Conservation (phyloP, 2,329 filamentous ascomycete genomes). For the Apiospora rasikravindrae region DNA sequence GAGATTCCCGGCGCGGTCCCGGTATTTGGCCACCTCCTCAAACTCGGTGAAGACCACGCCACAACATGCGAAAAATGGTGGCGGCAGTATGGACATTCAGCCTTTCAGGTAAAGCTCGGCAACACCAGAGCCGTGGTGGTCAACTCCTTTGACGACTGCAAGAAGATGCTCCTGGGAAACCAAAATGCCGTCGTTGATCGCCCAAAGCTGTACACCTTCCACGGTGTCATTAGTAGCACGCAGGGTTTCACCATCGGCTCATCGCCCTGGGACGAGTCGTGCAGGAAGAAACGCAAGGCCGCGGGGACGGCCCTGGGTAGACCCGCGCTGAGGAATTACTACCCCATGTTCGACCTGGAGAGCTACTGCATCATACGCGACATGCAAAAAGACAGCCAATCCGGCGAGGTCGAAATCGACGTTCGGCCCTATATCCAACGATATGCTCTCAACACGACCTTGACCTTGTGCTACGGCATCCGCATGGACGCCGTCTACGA, state of each 20-base stretch:
- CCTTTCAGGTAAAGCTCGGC: constrained; percentile 58
- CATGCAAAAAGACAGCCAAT: constrained; percentile 48
- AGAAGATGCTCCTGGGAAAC: constrained; percentile 54
- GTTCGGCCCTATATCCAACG: constrained; percentile 57
- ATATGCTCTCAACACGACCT: constrained; percentile 58
- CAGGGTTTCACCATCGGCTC: constrained; percentile 62
- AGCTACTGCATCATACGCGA: constrained; percentile 56
- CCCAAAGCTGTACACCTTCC: constrained; percentile 58
- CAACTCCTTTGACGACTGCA: constrained; percentile 58
- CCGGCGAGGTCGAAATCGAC: constrained; percentile 48
- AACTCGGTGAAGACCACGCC: constrained; percentile 59
- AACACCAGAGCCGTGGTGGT: constrained; percentile 58
- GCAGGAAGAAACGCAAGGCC: constrained; percentile 58
- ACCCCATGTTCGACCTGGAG: constrained; percentile 60
- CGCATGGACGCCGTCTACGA: constrained; percentile 60
- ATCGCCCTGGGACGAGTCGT: constrained; percentile 58
- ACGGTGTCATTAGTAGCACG: constrained; percentile 55
- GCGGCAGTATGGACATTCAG: constrained; percentile 50
- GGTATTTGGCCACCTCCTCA: constrained; percentile 54
- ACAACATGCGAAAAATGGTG: constrained; percentile 56
- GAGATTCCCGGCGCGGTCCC: constrained; percentile 57
- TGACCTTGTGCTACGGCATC: constrained; percentile 60
- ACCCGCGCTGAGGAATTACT: constrained; percentile 52
- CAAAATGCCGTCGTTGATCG: constrained; percentile 56
- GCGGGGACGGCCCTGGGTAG: constrained; percentile 52